A percentile compares a stretch with the other conserved stretches of the same genome.
These are phyloP conservation scores for Coniochaeta pulveracea DNA, from an alignment of 2,329 filamentous ascomycete genomes.

Conservation along the genomic window DNA sequence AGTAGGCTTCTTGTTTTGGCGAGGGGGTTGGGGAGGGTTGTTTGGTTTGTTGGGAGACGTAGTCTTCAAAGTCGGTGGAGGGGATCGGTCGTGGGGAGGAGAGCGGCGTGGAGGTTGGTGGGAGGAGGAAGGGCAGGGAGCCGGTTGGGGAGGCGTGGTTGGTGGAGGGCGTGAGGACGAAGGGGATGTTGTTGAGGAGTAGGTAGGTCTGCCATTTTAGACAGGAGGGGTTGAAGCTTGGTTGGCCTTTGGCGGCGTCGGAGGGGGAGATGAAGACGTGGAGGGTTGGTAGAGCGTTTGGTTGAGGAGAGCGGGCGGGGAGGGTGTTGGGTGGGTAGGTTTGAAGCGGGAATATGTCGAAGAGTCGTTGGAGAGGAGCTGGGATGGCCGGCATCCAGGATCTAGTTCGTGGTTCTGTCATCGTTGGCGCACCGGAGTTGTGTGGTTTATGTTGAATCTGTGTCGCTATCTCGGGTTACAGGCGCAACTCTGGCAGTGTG, in stretches of 20 bases:
- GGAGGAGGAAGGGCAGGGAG: constrained; percentile 76
- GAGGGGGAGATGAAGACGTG: constrained; percentile 64
- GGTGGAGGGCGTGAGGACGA: constrained; percentile 59
- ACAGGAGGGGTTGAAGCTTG: constrained; percentile 86
- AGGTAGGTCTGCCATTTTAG: constrained; percentile 96
- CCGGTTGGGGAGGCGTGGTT: constrained; percentile 91
- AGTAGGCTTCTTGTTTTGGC: constrained; percentile 56
- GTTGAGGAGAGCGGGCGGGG: constrained; percentile 45
- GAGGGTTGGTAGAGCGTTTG: constrained; percentile 39
- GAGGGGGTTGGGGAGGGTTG: background rate
- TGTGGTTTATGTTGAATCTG: too few species aligned
- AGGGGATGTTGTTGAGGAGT: constrained; percentile 59
- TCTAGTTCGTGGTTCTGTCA: constrained; percentile 10
- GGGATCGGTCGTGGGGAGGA: constrained; percentile 14
- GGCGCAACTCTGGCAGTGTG: too few species aligned
- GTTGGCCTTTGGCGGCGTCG: constrained; percentile 48
- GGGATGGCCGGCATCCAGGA: constrained; percentile 42
- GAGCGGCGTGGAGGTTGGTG: constrained; percentile 19
- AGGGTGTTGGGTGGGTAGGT: constrained; percentile 67
- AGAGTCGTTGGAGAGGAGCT: constrained; percentile 66
- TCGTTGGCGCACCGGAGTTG: too few species aligned
- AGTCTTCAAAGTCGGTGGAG: constrained; percentile 13
- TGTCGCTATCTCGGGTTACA: too few species aligned
- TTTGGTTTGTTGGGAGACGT: constrained; percentile 8
- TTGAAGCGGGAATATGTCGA: constrained; percentile 70